A percentile compares a stretch with the other conserved stretches of the same genome.
Conservation (phyloP, 2,329 filamentous ascomycete genomes). For the Trichoderma guizhouense region DNA sequence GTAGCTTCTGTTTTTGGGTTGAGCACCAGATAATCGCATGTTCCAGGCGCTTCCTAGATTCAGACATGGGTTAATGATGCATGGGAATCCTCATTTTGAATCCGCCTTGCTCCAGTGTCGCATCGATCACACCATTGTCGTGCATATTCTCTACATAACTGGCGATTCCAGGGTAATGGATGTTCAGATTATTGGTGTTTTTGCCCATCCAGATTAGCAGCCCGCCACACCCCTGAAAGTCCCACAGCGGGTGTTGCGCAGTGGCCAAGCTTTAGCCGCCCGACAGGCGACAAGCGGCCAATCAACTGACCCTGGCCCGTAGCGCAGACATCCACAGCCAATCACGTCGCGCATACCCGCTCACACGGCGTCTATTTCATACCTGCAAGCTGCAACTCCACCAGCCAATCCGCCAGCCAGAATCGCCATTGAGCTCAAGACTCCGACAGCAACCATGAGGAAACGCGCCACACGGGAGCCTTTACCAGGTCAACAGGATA, state of each 20-base stretch:
- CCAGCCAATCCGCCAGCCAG: conserved; percentile 14
- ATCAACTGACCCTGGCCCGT: conserved; percentile 24
- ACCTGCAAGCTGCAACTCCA: conserved; percentile 3
- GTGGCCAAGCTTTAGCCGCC: conserved; percentile 16
- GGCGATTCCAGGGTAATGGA: background rate
- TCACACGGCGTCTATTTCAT: conserved; percentile 38
- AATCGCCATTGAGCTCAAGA: conserved; percentile 7
- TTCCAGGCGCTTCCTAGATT: background rate
- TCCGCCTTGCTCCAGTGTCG: background rate
- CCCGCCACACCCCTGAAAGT: background rate
- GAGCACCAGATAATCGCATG: background rate
- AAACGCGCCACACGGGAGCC: conserved; percentile 15
- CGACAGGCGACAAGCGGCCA: conserved; percentile 26
- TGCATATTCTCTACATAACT: background rate
- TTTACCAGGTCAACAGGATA: background rate
- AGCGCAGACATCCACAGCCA: conserved; percentile 32
- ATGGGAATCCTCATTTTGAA: background rate
- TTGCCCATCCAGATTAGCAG: background rate
- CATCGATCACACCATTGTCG: background rate
- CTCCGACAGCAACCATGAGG: background rate
- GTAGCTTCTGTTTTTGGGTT: background rate
- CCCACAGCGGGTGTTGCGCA: conserved; percentile 15
- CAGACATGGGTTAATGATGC: background rate
- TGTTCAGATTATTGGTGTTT: background rate
- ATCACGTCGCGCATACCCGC: conserved; percentile 23